phyloP scores from a whole-genome alignment of 1,284 basidiomycete species.

The Coniferiporia weirii region DNA sequence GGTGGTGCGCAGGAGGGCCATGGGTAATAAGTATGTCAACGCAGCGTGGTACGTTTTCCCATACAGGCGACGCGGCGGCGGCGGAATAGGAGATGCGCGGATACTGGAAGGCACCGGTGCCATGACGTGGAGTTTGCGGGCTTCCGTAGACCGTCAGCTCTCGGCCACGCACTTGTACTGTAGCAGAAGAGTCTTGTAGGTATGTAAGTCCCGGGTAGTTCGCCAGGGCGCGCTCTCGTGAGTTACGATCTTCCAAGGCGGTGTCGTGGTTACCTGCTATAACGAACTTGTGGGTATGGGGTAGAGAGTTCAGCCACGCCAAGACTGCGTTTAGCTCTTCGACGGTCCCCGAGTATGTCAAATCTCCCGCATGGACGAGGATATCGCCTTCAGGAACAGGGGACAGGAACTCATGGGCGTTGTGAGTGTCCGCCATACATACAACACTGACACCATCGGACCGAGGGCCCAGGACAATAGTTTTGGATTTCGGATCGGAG shows the following conservation, averaged over 20 bases:
- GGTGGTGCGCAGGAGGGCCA: constrained; percentile 34
- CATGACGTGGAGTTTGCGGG: constrained; percentile 32
- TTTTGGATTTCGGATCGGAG: neutral
- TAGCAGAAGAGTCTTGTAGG: constrained; percentile 27
- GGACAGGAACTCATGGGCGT: neutral
- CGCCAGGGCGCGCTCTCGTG: constrained; percentile 4
- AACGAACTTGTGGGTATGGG: constrained; percentile 35
- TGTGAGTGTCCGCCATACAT: constrained; percentile 22
- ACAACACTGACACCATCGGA: constrained; percentile 11
- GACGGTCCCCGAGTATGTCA: constrained; percentile 18
- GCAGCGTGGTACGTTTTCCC: constrained; percentile 26
- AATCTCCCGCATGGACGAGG: constrained; percentile 21
- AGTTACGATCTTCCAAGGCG: constrained; percentile 20
- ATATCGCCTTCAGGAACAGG: constrained; percentile 20
- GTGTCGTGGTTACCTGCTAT: constrained; percentile 39
- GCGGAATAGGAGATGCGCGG: constrained; percentile 21
- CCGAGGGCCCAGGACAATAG: neutral
- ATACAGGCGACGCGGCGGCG: constrained; percentile 17
- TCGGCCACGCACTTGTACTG: constrained; percentile 26
- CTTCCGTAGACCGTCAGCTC: constrained; percentile 31
- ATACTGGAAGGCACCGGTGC: constrained; percentile 34
- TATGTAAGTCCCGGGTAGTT: constrained; percentile 25
- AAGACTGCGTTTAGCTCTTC: constrained; percentile 16
- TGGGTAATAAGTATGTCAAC: constrained; percentile 39
- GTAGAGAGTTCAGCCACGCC: constrained; percentile 26